Evolutionary conservation across 2,329 filamentous ascomycete species (phyloP).

Genomic region (Bertia moriformis): DNA sequence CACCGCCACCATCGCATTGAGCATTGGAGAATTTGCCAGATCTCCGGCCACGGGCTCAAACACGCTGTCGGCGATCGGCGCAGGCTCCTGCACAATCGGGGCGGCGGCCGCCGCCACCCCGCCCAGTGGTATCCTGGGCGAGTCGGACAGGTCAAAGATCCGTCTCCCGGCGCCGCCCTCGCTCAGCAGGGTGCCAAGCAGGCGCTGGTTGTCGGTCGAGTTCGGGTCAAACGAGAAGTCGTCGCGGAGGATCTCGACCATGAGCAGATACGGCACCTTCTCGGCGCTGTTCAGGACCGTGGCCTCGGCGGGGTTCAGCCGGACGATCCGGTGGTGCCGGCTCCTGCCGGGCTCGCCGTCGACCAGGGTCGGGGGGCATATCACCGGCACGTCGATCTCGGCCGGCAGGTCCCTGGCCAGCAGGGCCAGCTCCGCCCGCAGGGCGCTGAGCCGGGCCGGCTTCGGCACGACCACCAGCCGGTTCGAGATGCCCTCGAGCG

Average conservation of each 20-base stretch:
- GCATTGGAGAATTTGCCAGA: slow-evolving; percentile 57
- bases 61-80: slow-evolving; percentile 52
- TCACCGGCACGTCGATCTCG: slow-evolving; percentile 70
- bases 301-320: slow-evolving; percentile 69
- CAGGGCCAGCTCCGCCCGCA: slow-evolving; percentile 66
- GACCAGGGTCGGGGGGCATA: slow-evolving; percentile 62
- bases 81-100: slow-evolving; percentile 24
- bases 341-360: slow-evolving; percentile 57
- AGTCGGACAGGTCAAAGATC: slow-evolving; percentile 57
- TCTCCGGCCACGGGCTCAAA: slow-evolving; percentile 74
- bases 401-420: slow-evolving; percentile 70
- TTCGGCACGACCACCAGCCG: slow-evolving; percentile 73
- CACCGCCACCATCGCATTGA: slow-evolving; percentile 36
- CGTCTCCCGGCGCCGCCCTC: slow-evolving; percentile 42
- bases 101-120: slow-evolving; percentile 15
- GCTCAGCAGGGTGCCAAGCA: slow-evolving; percentile 41
- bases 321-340: slow-evolving; percentile 68
- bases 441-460: slow-evolving; percentile 63
- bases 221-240: slow-evolving; percentile 74
- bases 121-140: slow-evolving; percentile 33
- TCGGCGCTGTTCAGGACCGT: slow-evolving; percentile 78
- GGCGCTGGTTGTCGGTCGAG: slow-evolving; percentile 54
- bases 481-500: slow-evolving; percentile 72
- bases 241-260: slow-evolving; percentile 69
- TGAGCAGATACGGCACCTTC: slow-evolving; percentile 70